Conservation (phyloP, 306 rosid species). For the Oxytropis ochrocephala region DNA sequence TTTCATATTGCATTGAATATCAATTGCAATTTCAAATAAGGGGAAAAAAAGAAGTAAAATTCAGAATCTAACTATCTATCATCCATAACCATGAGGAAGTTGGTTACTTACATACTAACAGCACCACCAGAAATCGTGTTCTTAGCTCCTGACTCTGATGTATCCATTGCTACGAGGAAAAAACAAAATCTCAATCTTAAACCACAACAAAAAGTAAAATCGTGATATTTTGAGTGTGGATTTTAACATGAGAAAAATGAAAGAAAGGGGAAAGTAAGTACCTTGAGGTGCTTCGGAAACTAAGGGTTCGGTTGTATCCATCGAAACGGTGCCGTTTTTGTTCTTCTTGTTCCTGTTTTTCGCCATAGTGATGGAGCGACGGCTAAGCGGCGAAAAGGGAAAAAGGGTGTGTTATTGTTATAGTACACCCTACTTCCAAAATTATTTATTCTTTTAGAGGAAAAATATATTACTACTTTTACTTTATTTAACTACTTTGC, state of each 20-base stretch:
- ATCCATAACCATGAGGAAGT: not conserved
- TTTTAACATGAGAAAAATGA: not conserved
- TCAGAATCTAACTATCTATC: not conserved
- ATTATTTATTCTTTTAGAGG: too few relatives aligned
- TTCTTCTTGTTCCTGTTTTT: constrained; percentile 69
- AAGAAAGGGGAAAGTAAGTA: not conserved
- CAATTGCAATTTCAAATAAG: not conserved
- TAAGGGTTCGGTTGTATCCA: constrained; percentile 34
- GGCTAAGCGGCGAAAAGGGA: not conserved
- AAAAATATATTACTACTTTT: too few relatives aligned
- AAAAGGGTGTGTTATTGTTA: too few relatives aligned
- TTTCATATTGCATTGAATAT: not conserved
- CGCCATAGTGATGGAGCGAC: constrained; percentile 38
- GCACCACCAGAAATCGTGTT: constrained; percentile 31
- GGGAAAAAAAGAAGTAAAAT: not conserved
- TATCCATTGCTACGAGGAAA: constrained; percentile 59
- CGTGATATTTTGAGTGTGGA: not conserved
- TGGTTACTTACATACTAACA: constrained; percentile 39
- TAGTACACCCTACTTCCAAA: too few relatives aligned
- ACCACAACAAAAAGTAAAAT: not conserved
- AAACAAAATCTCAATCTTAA: not conserved
- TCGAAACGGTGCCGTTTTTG: constrained; percentile 34
- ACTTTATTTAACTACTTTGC: too few relatives aligned
- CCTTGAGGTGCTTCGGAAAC: constrained; percentile 49
- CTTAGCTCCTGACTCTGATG: constrained; percentile 44